Evolutionary conservation across 2,329 filamentous ascomycete species (phyloP), one percentile per base, ranked within the genome.

Genomic region (Fusarium equiseti): DNA sequence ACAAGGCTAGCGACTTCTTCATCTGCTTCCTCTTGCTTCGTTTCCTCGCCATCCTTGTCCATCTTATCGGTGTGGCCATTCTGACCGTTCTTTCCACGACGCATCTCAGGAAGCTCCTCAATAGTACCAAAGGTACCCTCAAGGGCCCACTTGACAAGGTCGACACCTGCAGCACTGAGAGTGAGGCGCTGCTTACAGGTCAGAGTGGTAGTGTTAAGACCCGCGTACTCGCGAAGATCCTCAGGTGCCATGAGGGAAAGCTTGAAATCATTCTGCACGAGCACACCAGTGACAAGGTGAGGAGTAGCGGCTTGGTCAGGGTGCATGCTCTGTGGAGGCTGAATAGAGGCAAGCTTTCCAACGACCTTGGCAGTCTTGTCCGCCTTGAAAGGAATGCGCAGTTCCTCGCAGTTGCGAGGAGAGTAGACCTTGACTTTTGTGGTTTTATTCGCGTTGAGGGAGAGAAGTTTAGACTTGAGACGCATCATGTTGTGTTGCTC

Each of bases 401-500:
- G 87, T 79, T 97, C 95, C 76, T 98, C 95, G 79, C 95, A 97
- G 79, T 99, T 99, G 56, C 93, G 91, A 1, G 96, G 96, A 26
- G 93, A 97, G 83, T 90, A 98, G 13, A 99, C 93, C 79, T 98
- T 98, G 72, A 94, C 91, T 73, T 97, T 96, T 44, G 89, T 84
- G 2, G 89, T 85, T 77, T 95, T 95, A 70, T 90, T 90, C 29
- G 92, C 90, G 77, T 98, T 98, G 40, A 98, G 87, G n/a, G 94
- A 95, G 6, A 98, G 88, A 3, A 99, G 87, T 78, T 97, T 97
- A 5, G 95, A 98, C 80, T 97, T 97, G 29, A 99, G 85, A 57
- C 96, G 91, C 87, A 96, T 97, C 94, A 98, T 98, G 78, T 98
- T 97, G 78, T 97, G 94, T 76, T 96, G 94, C 79, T 99, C 96